These are phyloP conservation scores for Colletotrichum salicis DNA, from an alignment of 2,329 filamentous ascomycete genomes.

Conservation along the genomic window DNA sequence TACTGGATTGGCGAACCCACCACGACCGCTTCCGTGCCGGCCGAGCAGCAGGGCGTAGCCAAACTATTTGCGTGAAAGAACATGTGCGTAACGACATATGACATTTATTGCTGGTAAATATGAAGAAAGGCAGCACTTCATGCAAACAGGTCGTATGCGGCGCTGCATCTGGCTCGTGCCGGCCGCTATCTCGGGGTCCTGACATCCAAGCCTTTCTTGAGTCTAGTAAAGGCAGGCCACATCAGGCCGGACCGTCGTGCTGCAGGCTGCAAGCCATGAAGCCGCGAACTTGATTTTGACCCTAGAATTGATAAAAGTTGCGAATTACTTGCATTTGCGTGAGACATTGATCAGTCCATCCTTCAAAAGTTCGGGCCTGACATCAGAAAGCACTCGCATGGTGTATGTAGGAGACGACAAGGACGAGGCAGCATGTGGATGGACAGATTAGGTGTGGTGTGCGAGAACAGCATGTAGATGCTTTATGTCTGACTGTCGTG, in stretches of 20 bases:
- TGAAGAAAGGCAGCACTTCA: not conserved
- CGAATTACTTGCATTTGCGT: conserved; percentile 25
- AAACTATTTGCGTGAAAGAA: not conserved
- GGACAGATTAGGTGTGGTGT: conserved; percentile 26
- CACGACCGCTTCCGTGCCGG: conserved; percentile 19
- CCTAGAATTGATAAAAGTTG: not conserved
- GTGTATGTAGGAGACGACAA: conserved; percentile 18
- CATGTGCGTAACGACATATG: conserved; percentile 8
- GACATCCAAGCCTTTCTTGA: conserved; percentile 3
- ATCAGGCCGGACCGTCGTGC: conserved; percentile 15
- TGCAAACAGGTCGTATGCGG: conserved; percentile 12
- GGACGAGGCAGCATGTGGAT: conserved; percentile 21
- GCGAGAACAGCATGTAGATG: not conserved
- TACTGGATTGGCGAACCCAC: conserved; percentile 2
- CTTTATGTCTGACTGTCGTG: conserved; percentile 6
- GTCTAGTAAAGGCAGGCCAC: conserved; percentile 1
- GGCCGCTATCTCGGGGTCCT: conserved; percentile 26
- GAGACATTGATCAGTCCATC: conserved; percentile 30
- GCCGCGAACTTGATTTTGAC: conserved; percentile 10
- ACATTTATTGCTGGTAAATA: not conserved
- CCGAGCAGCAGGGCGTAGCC: conserved; percentile 5
- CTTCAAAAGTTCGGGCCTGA: conserved; percentile 23
- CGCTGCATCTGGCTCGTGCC: conserved; percentile 25
- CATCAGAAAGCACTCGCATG: conserved; percentile 34
- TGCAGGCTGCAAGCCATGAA: conserved; percentile 35